Evolutionary conservation across 2,329 filamentous ascomycete species (phyloP), one percentile per base, ranked within the genome.

Genomic region (Cytospora piceicola): DNA sequence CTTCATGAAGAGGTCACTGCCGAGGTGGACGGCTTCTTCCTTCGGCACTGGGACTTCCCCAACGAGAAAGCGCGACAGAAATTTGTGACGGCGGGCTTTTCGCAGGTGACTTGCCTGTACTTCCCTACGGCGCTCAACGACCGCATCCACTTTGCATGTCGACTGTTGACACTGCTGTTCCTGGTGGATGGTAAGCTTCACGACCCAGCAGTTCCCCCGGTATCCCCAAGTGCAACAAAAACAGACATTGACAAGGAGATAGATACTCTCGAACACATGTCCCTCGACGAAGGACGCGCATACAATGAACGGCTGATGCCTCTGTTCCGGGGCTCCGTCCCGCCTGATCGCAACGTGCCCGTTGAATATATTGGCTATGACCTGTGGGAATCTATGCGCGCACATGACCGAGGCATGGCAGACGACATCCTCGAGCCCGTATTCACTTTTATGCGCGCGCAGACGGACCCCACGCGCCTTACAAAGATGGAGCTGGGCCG

Each of bases 201-300:
- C 1, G 20, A 1, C 5, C 24, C 7, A 46, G 52, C 52, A 46
- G 20, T n/a, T 1, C n/a, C 9, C 34, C 49, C 3, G 11, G 12
- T 12, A 36, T 36, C 14, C 34, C 34, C 7, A 36, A 36, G 34
- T 4, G 34, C 34, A 14, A 36, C 1, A 14, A 56, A 9, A 9
- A 12, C 3, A 14, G 1, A 2, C 1, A 4, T 34, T n/a, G 15
- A 11, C 9, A 51, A 24, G 36, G 42, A 24, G 6, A 5, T 17
- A 80, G 78, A 80, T 69, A 46, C 76, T 7, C 75, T 80, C n/a
- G 79, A 81, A 53, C 59, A 77, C 65, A 79, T 80, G 75, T 77
- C 75, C 5, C 70, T 81, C 2, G 73, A 73, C 3, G 75, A 80
- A 3, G 79, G 79, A 9, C 61, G 69, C 3, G 71, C 69, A 0